phyloP scores from a whole-genome alignment of 129 eudicot genomes.

The Flaveria linearis region DNA sequence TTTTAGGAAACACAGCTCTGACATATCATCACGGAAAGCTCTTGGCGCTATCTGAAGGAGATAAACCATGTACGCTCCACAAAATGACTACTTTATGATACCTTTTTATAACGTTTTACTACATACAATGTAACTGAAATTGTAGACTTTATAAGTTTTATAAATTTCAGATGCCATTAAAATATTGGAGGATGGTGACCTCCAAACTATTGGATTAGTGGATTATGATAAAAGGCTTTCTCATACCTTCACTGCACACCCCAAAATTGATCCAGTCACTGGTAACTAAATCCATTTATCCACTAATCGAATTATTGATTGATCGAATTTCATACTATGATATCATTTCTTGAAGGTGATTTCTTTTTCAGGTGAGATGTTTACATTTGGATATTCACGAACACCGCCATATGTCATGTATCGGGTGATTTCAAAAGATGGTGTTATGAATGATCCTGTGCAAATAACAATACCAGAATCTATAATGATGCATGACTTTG shows the following conservation, averaged over 20 bases:
- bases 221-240: slow-evolving; percentile 90
- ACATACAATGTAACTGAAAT: too few relatives aligned
- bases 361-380: slow-evolving; percentile 81
- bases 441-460: slow-evolving; percentile 88
- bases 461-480: slow-evolving; percentile 75
- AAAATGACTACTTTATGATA: slow-evolving; percentile 1
- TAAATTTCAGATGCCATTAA: slow-evolving; percentile 61
- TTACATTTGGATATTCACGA: slow-evolving; percentile 83
- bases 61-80: slow-evolving; percentile 75
- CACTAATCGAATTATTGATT: neutral
- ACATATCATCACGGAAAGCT: slow-evolving; percentile 89
- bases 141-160: too few relatives aligned
- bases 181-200: slow-evolving; percentile 95
- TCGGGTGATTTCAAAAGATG: slow-evolving; percentile 86
- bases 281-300: slow-evolving; percentile 46
- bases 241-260: slow-evolving; percentile 94
- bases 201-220: slow-evolving; percentile 87
- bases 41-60: slow-evolving; percentile 84
- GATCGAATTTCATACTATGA: neutral
- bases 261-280: slow-evolving; percentile 91
- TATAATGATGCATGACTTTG: slow-evolving; percentile 95
- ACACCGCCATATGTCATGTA: slow-evolving; percentile 73
- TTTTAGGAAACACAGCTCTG: slow-evolving; percentile 86
- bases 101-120: too few relatives aligned
- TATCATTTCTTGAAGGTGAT: neutral